These are phyloP conservation scores for Cystobasidiaceae sp. DNA, from an alignment of 1,284 basidiomycete genomes.

Conservation along the genomic window DNA sequence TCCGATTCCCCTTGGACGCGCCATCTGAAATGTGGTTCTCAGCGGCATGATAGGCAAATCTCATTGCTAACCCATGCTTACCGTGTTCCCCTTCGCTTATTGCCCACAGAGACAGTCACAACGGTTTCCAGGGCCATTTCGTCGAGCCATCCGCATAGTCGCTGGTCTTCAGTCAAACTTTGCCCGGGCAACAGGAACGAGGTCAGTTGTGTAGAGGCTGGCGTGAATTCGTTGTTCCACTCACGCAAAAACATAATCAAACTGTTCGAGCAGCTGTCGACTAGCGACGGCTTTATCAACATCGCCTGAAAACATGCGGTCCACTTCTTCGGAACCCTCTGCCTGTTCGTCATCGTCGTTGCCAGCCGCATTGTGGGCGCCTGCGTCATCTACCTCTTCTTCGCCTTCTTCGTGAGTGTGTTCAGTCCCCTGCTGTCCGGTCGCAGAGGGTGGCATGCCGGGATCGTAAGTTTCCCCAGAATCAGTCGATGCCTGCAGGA, in stretches of 20 bases:
- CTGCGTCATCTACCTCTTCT: not conserved
- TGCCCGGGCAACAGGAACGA: not conserved
- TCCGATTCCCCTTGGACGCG: not conserved
- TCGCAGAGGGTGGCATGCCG: not conserved
- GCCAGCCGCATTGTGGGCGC: not conserved
- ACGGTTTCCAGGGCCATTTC: conserved; percentile 26
- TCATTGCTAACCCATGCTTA: not conserved
- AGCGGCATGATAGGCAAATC: no score
- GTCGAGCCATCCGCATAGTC: conserved; percentile 23
- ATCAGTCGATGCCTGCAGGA: not conserved
- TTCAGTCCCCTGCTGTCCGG: not conserved
- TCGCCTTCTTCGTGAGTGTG: not conserved
- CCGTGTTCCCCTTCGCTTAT: conserved; percentile 8
- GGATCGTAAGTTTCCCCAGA: not conserved
- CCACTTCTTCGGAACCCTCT: not conserved
- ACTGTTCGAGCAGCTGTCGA: conserved; percentile 17
- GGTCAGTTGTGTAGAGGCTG: not conserved
- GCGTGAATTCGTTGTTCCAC: not conserved
- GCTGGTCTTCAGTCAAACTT: conserved; percentile 23
- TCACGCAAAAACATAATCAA: conserved; percentile 27
- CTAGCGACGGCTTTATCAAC: conserved; percentile 5
- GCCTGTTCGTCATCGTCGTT: not conserved
- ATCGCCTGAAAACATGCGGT: not conserved
- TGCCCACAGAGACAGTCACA: conserved; percentile 21
- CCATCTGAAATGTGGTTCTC: not conserved